Evolutionary conservation across 768 basidiomycete species (phyloP).

Genomic region (Russula olivacea): DNA sequence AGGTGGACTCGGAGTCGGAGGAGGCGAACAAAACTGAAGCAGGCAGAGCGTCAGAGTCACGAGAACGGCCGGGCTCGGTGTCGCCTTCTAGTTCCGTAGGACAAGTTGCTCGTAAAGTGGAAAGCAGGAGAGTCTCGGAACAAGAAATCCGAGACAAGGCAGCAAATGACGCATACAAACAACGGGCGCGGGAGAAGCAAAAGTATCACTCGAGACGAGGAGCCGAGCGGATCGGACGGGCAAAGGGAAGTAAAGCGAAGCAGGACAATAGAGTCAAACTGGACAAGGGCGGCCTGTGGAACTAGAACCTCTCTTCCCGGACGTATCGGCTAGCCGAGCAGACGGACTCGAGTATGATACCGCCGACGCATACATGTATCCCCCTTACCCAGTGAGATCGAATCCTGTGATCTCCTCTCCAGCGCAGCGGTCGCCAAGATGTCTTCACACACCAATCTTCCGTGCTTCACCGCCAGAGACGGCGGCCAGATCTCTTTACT

Average conservation of each 20-base stretch:
- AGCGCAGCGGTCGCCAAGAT: background rate
- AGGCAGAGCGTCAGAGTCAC: background rate
- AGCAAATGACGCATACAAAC: slow-evolving; percentile 52
- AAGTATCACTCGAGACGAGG: slow-evolving; percentile 77
- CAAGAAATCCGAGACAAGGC: slow-evolving; percentile 51
- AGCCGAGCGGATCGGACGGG: slow-evolving; percentile 53
- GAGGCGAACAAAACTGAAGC: background rate
- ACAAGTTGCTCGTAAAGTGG: slow-evolving; percentile 3
- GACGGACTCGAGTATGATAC: background rate
- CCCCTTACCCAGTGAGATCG: background rate
- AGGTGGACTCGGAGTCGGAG: background rate
- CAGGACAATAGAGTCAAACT: slow-evolving; percentile 61
- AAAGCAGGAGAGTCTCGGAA: too few relatives aligned
- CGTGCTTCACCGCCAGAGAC: background rate
- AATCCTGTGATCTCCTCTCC: background rate
- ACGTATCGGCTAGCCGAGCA: slow-evolving; percentile 17
- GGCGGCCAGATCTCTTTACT: slow-evolving; percentile 10
- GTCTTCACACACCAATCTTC: background rate
- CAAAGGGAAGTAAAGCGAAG: slow-evolving; percentile 82
- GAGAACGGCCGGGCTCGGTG: background rate
- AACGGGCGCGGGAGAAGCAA: slow-evolving; percentile 55
- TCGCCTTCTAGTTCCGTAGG: background rate
- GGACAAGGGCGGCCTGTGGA: slow-evolving; percentile 38
- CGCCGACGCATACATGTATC: slow-evolving; percentile 11
- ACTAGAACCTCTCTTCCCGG: slow-evolving; percentile 32